Evolutionary conservation across 371 early-diverging fungal genomes (phyloP).

Genomic region (Mortierella sp.): DNA sequence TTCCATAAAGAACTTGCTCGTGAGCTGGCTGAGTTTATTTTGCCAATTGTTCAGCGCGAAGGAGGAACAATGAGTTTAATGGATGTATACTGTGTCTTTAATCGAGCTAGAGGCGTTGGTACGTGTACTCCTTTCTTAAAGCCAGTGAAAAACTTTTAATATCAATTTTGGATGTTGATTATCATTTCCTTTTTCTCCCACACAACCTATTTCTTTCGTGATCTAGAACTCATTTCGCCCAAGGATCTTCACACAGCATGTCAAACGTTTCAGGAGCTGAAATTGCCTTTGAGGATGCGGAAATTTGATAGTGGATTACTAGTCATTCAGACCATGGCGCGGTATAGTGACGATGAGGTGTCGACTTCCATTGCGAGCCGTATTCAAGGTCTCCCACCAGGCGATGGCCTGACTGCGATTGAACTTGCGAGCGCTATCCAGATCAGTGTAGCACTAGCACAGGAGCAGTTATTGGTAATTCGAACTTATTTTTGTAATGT

Average conservation of each 20-base stretch:
- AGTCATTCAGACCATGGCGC: constrained; percentile 71
- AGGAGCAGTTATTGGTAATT: constrained; percentile 80
- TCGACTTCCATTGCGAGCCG: constrained; percentile 68
- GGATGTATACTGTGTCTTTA: constrained; percentile 93
- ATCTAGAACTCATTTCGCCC: constrained; percentile 85
- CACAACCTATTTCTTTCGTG: background rate
- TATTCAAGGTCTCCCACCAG: constrained; percentile 61
- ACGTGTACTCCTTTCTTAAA: constrained; percentile 37
- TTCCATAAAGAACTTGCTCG: constrained; percentile 88
- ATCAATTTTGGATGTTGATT: background rate
- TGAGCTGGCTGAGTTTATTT: constrained; percentile 86
- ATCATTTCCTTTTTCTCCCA: background rate
- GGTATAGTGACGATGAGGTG: constrained; percentile 79
- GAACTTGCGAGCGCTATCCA: constrained; percentile 79
- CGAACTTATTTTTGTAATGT: background rate
- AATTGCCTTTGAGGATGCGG: constrained; percentile 80
- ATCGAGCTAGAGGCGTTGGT: constrained; percentile 91
- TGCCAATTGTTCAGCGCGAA: constrained; percentile 68
- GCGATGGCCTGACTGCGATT: constrained; percentile 73
- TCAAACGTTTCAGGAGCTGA: constrained; percentile 70
- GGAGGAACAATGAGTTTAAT: constrained; percentile 86
- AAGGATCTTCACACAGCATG: constrained; percentile 86
- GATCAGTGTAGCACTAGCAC: constrained; percentile 73
- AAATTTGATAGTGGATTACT: constrained; percentile 84
- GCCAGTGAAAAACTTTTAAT: background rate